Evolutionary conservation across 192 early-diverging fungal genomes (phyloP).

Genomic region (Umbelopsis vinacea): DNA sequence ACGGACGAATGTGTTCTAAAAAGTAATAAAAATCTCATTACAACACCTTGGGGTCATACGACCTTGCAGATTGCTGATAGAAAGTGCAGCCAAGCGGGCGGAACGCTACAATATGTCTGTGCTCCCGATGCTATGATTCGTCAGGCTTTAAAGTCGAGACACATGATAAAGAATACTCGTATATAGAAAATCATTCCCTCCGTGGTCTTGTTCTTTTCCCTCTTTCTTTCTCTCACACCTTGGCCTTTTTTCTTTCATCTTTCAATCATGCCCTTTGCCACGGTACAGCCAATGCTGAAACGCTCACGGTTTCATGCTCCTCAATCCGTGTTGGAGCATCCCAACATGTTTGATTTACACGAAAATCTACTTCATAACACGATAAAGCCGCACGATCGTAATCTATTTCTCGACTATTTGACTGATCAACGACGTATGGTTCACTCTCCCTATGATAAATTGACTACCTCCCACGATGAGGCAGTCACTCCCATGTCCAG

Average conservation of each 20-base stretch:
- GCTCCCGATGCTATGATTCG: slow-evolving; percentile 19
- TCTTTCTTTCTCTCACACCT: not conserved
- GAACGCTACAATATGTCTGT: slow-evolving; percentile 16
- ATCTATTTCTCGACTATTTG: slow-evolving; percentile 21
- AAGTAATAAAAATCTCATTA: not conserved
- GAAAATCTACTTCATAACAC: not conserved
- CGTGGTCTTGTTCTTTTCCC: slow-evolving; percentile 17
- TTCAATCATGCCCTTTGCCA: slow-evolving; percentile 37
- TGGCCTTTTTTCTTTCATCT: not conserved
- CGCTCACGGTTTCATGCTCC: slow-evolving; percentile 23
- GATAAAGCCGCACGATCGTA: not conserved
- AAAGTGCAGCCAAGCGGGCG: not conserved
- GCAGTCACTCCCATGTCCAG: not conserved
- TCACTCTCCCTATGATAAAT: not conserved
- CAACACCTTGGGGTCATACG: not conserved
- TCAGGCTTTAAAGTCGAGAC: slow-evolving; percentile 21
- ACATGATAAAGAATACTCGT: slow-evolving; percentile 22
- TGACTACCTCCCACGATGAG: not conserved
- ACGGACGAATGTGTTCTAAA: not conserved
- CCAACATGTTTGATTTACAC: not conserved
- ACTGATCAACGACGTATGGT: slow-evolving; percentile 12
- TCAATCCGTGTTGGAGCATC: slow-evolving; percentile 6
- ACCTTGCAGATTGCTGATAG: slow-evolving; percentile 17
- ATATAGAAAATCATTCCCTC: slow-evolving; percentile 16
- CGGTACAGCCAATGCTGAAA: slow-evolving; percentile 30